Base-by-base conservation (phyloP, 257 asterid species). In the Solanum arcanum region DNA sequence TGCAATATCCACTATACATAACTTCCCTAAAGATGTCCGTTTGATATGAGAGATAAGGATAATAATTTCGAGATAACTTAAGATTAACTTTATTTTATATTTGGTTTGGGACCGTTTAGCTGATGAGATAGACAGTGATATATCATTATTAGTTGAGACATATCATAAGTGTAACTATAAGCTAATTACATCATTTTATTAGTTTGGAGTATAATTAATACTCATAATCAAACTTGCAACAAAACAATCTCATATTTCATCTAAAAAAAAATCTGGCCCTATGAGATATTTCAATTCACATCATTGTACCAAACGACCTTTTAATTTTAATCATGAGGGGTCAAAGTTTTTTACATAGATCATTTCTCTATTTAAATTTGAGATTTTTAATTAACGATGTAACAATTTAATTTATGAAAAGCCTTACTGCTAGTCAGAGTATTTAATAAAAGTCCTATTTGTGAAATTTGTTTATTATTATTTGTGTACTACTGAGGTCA, bases 1-100 rank as follows among this genome's bases (percentile, higher is more conserved):
- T 83, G 93, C 89, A 76, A 89, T 89, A 75, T 84, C 92, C 91
- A 90, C 93, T 94, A 86, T 91, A 87, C 82, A 81, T 59, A 75
- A 72, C 84, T 14, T 90, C 0, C 18, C 1, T 15, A 8, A 3
- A 64, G 4, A 31, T 66, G 3, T 84, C 64, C 39, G 7, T 46
- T 46, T 46, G 52, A 4, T 46, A 20, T 6, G 0, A 21, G 27
- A 21, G 13, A 59, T 59, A 8, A 15, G 2, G 13, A 59, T 59
- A 59, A 59, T 59, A 29, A 29, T 29, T 0, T 59, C 1, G 6
- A 59, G 2, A 59, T 1, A 62, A 62, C 12, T n/a, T 62, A 62
- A 3, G 1, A 5, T n/a, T 5, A 52, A 49, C 9, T 52, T 52
- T 16, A 16, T 52, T 52, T n/a, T 11, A n/a, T 0, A 64, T 64